phyloP scores from a whole-genome alignment of 2,329 filamentous ascomycete genomes.

The Verticillium tricorpus region DNA sequence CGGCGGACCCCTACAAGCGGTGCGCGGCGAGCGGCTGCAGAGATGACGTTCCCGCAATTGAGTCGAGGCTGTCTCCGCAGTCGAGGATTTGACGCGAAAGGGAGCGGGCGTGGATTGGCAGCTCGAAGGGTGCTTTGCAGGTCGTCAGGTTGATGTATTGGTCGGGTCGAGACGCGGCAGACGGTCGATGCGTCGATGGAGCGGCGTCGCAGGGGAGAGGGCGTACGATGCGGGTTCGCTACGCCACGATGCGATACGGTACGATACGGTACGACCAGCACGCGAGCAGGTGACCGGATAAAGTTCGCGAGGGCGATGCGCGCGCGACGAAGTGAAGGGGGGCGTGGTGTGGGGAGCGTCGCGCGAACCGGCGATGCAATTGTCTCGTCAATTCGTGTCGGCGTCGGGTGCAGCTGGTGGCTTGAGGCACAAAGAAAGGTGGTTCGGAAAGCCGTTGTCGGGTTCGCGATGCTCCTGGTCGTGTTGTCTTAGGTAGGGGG shows the following conservation, averaged over 20 bases:
- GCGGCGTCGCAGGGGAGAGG: conserved; percentile 1
- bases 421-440: neutral
- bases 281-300: conserved; percentile 5
- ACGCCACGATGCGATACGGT: neutral
- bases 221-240: neutral
- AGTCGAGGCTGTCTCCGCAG: neutral
- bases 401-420: conserved; percentile 5
- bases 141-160: neutral
- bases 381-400: conserved; percentile 3
- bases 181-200: neutral
- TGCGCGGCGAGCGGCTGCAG: neutral
- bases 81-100: neutral
- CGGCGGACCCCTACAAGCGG: neutral
- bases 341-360: conserved; percentile 5
- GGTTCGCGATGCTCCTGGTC: conserved; percentile 1
- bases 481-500: conserved; percentile 2
- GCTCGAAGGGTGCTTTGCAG: too few species aligned
- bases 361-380: conserved; percentile 3
- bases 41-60: neutral
- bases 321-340: conserved; percentile 1
- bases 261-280: neutral
- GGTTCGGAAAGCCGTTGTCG: neutral
- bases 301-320: conserved; percentile 3
- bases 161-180: conserved; percentile 2
- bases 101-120: too few species aligned